Evolutionary conservation across 2,329 filamentous ascomycete genomes (phyloP).

Genomic region (Davidsoniella virescens): DNA sequence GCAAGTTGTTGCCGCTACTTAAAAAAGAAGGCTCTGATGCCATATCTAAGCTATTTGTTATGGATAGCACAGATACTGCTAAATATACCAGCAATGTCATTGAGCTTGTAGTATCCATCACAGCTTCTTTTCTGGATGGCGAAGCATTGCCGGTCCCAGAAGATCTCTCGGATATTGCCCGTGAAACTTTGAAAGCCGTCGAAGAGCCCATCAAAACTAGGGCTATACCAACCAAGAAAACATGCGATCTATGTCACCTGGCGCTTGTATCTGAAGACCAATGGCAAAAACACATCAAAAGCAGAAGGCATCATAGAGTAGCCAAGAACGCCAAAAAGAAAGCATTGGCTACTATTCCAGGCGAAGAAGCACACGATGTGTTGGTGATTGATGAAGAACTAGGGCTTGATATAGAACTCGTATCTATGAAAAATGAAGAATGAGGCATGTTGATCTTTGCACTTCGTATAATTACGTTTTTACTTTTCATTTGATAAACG

Average conservation of each 20-base stretch:
- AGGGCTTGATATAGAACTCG: background rate
- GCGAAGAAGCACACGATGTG: slow-evolving; percentile 2
- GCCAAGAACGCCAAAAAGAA: slow-evolving; percentile 22
- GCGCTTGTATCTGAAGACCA: slow-evolving; percentile 39
- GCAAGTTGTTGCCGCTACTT: slow-evolving; percentile 60
- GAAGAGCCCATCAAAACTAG: slow-evolving; percentile 29
- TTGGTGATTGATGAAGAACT: background rate
- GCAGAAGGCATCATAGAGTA: slow-evolving; percentile 21
- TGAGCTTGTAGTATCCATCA: slow-evolving; percentile 44
- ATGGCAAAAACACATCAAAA: slow-evolving; percentile 25
- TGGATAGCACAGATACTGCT: slow-evolving; percentile 60
- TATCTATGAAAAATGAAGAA: too few species aligned
- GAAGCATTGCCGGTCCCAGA: slow-evolving; percentile 35
- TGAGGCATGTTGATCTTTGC: too few species aligned
- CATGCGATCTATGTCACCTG: slow-evolving; percentile 59
- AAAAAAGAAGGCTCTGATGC: slow-evolving; percentile 34
- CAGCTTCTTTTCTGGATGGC: slow-evolving; percentile 44
- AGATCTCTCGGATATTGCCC: slow-evolving; percentile 31
- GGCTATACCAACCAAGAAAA: slow-evolving; percentile 38
- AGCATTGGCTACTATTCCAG: slow-evolving; percentile 21
- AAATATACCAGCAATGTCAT: slow-evolving; percentile 49
- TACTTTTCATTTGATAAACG: too few species aligned
- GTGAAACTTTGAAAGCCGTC: slow-evolving; percentile 30
- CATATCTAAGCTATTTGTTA: slow-evolving; percentile 49
- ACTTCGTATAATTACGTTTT: too few species aligned